Evolutionary conservation across 1,139 yeast genomes (phyloP), one percentile per base, ranked within the genome.

Genomic region (Blastobotrys proliferans): DNA sequence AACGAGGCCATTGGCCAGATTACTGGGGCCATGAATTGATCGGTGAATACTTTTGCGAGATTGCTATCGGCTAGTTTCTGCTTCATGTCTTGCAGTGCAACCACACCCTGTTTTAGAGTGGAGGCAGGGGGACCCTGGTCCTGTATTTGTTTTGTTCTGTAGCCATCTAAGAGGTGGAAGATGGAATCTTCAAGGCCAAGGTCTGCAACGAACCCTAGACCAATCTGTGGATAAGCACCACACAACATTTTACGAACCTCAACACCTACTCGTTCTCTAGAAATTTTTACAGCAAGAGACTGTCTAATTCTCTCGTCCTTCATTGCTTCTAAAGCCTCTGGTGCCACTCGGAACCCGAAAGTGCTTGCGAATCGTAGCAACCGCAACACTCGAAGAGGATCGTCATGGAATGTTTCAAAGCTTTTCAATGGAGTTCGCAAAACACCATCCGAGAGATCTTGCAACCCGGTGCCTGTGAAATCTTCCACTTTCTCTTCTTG

Each of bases 341-440:
- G 53, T 9, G 81, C 94, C 32, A 92, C 73, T 0, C 56, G 55
- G 57, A 90, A 94, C 42, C 79, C 72, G 57, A 83, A 87, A 43
- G 87, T 77, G 35, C 88, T 73, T 0, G 96, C 94, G 69, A 92
- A 92, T 51, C 99, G 68, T 20, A 92, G 76, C 45, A 92, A 66
- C 50, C 99, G 72, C 46, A 92, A 65, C 1, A 92, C 94, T 47
- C 98, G 73, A 48, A 92, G 70, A 0, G 99, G 99, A 61, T 92
- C 99, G 60, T 92, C 98, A 42, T 81, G 62, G 57, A 92, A 92
- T 0, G 99, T 92, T 56, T 83, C 79, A 36, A 73, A 62, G 2
- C 98, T 95, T 13, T 77, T 81, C 43, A 92, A 69, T 0, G 99
- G 99, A 1, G 98, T 92, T 48, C 96, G 70, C 49, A 92, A 69